phyloP scores from a whole-genome alignment of 2,329 filamentous ascomycete species.

The Aciculosporium take region DNA sequence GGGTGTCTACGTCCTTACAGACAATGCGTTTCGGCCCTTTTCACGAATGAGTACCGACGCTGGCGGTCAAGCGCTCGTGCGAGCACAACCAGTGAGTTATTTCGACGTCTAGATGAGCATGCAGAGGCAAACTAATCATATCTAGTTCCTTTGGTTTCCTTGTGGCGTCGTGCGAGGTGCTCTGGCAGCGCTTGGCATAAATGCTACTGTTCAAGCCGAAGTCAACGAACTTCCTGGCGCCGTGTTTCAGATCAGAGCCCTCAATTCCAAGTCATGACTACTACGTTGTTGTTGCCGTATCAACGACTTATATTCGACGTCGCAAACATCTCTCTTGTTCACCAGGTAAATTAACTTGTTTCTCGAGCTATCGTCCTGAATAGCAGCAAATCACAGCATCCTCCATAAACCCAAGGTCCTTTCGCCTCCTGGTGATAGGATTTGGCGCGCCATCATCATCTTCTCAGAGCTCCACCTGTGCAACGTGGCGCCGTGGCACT shows the following conservation, averaged over 20 bases:
- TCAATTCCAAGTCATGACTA: conserved; percentile 47
- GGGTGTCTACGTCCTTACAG: conserved; percentile 93
- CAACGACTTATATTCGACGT: neutral
- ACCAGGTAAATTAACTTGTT: neutral
- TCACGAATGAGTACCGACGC: conserved; percentile 76
- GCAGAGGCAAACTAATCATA: neutral
- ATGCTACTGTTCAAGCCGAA: conserved; percentile 83
- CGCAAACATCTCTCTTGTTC: neutral
- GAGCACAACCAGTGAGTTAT: conserved; percentile 61
- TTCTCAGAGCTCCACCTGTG: neutral
- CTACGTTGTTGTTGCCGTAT: neutral
- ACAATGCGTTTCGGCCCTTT: conserved; percentile 81
- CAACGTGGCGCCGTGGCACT: conserved; percentile 10
- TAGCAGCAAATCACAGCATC: too few relatives aligned
- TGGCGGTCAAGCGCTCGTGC: conserved; percentile 54
- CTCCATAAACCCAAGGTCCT: neutral
- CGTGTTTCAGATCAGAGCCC: conserved; percentile 90
- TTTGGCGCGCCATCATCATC: neutral
- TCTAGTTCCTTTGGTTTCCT: conserved; percentile 83
- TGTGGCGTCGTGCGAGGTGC: conserved; percentile 85
- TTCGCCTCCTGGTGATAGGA: neutral
- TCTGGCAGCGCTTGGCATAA: conserved; percentile 82
- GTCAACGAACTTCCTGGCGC: conserved; percentile 74
- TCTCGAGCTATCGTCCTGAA: neutral
- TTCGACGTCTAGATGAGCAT: conserved; percentile 1